Conservation (phyloP, 768 basidiomycete genomes). For the Macrolepiota albuminosa region DNA sequence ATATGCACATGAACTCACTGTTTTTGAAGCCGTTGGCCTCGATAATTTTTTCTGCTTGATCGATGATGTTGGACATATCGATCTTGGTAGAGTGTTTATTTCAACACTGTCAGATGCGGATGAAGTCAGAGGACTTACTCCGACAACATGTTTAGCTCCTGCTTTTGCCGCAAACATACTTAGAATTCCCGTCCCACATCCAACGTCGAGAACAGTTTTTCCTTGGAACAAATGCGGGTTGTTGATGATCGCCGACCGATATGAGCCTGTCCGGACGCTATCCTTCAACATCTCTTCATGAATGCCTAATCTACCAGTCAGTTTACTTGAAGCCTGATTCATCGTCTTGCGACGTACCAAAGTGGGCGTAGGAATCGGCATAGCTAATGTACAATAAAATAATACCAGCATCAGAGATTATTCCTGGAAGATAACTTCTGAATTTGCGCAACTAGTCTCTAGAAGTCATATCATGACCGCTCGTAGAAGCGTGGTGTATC, state of each 20-base stretch:
- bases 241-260: conserved; percentile 91
- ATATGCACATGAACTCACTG: conserved; percentile 45
- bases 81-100: conserved; percentile 50
- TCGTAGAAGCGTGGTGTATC: conserved; percentile 17
- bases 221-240: conserved; percentile 94
- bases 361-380: conserved; percentile 95
- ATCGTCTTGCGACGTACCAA: conserved; percentile 48
- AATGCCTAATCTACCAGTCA: conserved; percentile 56
- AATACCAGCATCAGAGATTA: conserved; percentile 36
- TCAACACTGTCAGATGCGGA: neutral
- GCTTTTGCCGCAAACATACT: conserved; percentile 98
- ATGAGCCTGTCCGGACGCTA: conserved; percentile 89
- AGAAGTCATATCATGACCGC: conserved; percentile 65
- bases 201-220: conserved; percentile 96
- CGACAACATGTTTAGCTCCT: conserved; percentile 90
- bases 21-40: conserved; percentile 95
- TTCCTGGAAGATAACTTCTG: conserved; percentile 20
- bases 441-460: conserved; percentile 75
- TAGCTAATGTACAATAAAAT: conserved; percentile 53
- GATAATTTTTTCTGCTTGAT: conserved; percentile 96
- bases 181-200: conserved; percentile 96
- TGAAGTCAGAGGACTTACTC: conserved; percentile 45
- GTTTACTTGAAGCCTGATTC: neutral
- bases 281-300: conserved; percentile 99
- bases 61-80: conserved; percentile 99